Base-by-base conservation (phyloP, 1,284 basidiomycete species). In the Heterobasidion parviporum region DNA sequence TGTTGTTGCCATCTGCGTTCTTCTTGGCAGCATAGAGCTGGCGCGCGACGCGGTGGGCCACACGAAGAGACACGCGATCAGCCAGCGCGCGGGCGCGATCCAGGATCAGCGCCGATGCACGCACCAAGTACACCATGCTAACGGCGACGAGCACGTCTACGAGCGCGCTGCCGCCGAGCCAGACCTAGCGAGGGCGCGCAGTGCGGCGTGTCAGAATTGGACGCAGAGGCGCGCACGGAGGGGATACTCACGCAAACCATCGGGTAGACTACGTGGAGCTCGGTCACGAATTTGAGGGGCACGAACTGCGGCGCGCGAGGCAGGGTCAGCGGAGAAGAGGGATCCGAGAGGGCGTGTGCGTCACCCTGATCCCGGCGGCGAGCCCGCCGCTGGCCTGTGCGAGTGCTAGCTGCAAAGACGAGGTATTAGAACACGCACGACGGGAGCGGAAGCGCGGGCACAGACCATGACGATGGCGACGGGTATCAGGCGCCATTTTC, bases 91-190 rank as follows among this genome's bases (percentile, higher is more conserved):
- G 26, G 26, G 26, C 26, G 26, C 26, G 26, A 26, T 50, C 12
- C 2, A 10, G 12, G 32, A 3, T 14, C 12, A 50, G 15, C 15
- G 32, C 18, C 8, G 15, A 10, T 12, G 8, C 20, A 48, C n/a
- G 20, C 53, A 54, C 53, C 33, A 54, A 34, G 46, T 46, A 36
- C 3, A 54, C 33, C 53, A 54, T 49, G 46, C 33, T 38, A 12
- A n/a, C 8, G 32, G 34, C 53, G 34, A 49, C 49, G 10, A 41
- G 15, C 7, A 36, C 9, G 47, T 54, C 46, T 10, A 8, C 32
- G 16, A 18, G 16, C 8, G n/a, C 53, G 47, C 53, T 54, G 12
- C 53, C 53, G n/a, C 18, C 53, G 7, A 54, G 26, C 53, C 53
- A 54, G 6, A 41, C 44, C 52, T 53, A 46, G 18, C 26, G 45